Conservation (phyloP, 768 basidiomycete genomes). For the Porphyrellus cyaneotinctus region DNA sequence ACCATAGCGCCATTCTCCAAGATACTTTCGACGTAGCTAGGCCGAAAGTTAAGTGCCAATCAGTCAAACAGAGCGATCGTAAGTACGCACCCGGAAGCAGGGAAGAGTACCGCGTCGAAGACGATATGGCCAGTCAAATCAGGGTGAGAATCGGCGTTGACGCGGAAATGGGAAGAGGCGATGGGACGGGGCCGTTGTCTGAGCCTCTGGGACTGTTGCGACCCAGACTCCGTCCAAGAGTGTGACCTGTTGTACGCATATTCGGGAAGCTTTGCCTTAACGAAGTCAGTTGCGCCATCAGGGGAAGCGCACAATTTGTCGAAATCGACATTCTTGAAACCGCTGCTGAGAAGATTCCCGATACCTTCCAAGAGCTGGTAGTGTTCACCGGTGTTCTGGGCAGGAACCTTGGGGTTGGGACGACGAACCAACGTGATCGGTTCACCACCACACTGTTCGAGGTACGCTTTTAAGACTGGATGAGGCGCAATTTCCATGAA, state of each 20-base stretch:
- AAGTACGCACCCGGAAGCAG: slow-evolving; percentile 40
- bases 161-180: slow-evolving; percentile 32
- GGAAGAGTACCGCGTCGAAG: slow-evolving; percentile 43
- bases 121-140: slow-evolving; percentile 43
- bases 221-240: slow-evolving; percentile 26
- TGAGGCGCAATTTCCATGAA: slow-evolving; percentile 34
- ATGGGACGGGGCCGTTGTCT: slow-evolving; percentile 32
- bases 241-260: slow-evolving; percentile 30
- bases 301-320: slow-evolving; percentile 25
- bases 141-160: slow-evolving; percentile 34
- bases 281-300: slow-evolving; percentile 17
- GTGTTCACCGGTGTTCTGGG: slow-evolving; percentile 33
- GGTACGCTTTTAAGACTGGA: slow-evolving; percentile 33
- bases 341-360: slow-evolving; percentile 28
- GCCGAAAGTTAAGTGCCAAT: neutral
- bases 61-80: neutral
- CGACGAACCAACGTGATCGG: slow-evolving; percentile 29
- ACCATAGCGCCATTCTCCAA: slow-evolving; percentile 34
- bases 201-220: slow-evolving; percentile 24
- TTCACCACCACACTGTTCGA: slow-evolving; percentile 34
- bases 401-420: slow-evolving; percentile 28
- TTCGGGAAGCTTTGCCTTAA: slow-evolving; percentile 25
- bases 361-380: slow-evolving; percentile 32
- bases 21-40: slow-evolving; percentile 28
- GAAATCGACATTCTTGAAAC: slow-evolving; percentile 30